Evolutionary conservation across 1,284 basidiomycete species (phyloP).

Genomic region (Singerocomus inundabilis): DNA sequence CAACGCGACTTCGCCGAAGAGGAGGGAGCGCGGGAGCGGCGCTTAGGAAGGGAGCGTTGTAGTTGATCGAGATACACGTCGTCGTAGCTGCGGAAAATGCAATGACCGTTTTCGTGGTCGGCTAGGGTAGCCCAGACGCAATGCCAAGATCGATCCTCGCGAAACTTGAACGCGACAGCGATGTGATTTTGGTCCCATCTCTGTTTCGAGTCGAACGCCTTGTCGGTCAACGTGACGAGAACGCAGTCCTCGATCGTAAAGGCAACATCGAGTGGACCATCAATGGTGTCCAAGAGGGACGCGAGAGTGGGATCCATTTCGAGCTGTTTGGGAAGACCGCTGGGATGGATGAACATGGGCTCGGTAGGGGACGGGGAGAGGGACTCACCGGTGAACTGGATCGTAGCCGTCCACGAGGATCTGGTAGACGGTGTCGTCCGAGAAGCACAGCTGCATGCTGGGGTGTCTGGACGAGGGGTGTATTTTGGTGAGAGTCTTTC

Average conservation of each 20-base stretch:
- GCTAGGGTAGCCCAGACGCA: slow-evolving; percentile 61
- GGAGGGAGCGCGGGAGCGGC: slow-evolving; percentile 19
- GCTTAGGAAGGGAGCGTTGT: slow-evolving; percentile 40
- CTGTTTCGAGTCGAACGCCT: slow-evolving; percentile 45
- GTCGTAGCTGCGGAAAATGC: slow-evolving; percentile 58
- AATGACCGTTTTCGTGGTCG: slow-evolving; percentile 45
- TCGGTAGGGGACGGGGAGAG: not conserved
- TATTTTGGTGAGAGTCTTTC: slow-evolving; percentile 50
- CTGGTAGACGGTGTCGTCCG: slow-evolving; percentile 53
- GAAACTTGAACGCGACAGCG: slow-evolving; percentile 48
- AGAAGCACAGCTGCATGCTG: slow-evolving; percentile 52
- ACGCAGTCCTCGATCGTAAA: slow-evolving; percentile 51
- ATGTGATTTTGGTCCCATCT: slow-evolving; percentile 59
- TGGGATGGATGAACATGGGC: slow-evolving; percentile 5
- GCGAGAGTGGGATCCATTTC: slow-evolving; percentile 52
- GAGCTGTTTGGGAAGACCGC: slow-evolving; percentile 54
- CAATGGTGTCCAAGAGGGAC: slow-evolving; percentile 39
- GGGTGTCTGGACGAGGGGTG: slow-evolving; percentile 55
- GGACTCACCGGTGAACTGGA: slow-evolving; percentile 43
- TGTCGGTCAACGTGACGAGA: slow-evolving; percentile 55
- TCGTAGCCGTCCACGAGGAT: slow-evolving; percentile 62
- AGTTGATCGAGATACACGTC: slow-evolving; percentile 52
- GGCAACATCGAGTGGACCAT: slow-evolving; percentile 37
- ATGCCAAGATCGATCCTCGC: slow-evolving; percentile 48
- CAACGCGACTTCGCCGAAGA: slow-evolving; percentile 26